Evolutionary conservation across 2,329 filamentous ascomycete genomes (phyloP), one percentile per base, ranked within the genome.

Genomic region (Alternaria sp.): DNA sequence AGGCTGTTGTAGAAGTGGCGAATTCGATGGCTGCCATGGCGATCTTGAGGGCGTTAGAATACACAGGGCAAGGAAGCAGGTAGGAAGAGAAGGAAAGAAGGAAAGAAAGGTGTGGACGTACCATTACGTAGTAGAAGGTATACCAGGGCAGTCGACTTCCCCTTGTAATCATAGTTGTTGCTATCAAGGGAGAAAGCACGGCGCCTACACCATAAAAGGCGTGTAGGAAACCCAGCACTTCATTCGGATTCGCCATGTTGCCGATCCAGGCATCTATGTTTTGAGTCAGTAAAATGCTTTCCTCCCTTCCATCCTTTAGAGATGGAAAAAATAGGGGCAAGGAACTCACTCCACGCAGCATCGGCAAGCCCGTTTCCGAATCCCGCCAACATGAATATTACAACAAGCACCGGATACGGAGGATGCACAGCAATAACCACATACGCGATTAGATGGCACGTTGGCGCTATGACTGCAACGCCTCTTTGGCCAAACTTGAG

Each of bases 51-150:
- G 21, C 9, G 28, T 61, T 40, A 59, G 45, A 17, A 17, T 17
- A 17, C 17, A 1, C 17, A 2, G 17, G 17, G 17, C 17, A 17
- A 17, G 17, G 17, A 17, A 17, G 17, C 17, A 17, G 17, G 17
- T 2, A 17, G 11, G 14, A 21, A 11, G 21, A 8, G 10, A n/a
- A 45, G 5, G 39, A 5, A 17, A 31, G 3, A 29, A 42, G 23
- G 31, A n/a, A 46, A 17, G 21, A 49, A 23, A 44, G 39, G 48
- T 28, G 14, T 13, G 11, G 24, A 72, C 82, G 61, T 69, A 90
- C 86, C 87, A 93, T 90, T 55, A 92, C 78, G 71, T 92, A 92
- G 76, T 91, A 94, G 75, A 90, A 93, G 10, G 81, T 81, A 67
- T 88, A 92, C 91, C 91, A 95, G 0, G 80, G 80, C 50, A 89